These are phyloP conservation scores for Gynostemma pentaphyllum DNA, from an alignment of 306 rosid species.

Conservation along the genomic window DNA sequence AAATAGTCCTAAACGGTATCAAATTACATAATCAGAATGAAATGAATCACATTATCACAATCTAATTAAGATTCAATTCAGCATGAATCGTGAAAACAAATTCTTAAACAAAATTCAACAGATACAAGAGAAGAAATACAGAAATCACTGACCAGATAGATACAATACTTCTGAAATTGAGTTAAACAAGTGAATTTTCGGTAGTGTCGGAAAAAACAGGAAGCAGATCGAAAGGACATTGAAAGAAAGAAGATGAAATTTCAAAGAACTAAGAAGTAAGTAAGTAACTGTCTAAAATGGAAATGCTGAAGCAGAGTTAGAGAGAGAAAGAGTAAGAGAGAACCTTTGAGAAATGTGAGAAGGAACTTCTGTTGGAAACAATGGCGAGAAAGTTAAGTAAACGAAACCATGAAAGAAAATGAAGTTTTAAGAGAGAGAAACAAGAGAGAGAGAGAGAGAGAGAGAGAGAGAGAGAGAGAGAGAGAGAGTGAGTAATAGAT, in stretches of 20 bases:
- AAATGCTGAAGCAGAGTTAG: background rate
- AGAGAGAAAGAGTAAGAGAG: background rate
- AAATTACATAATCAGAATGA: background rate
- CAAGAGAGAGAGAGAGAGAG: conserved; percentile 13
- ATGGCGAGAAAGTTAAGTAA: conserved; percentile 24
- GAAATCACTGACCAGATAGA: conserved; percentile 29
- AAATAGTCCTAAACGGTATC: background rate
- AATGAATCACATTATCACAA: background rate
- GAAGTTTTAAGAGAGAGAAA: background rate
- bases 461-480: background rate
- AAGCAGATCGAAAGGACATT: too few species aligned
- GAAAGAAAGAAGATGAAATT: too few species aligned
- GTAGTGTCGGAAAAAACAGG: too few species aligned
- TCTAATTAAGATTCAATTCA: background rate
- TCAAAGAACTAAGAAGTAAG: background rate
- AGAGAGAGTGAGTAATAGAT: conserved; percentile 3
- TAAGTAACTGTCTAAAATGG: background rate
- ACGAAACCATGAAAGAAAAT: conserved; percentile 2
- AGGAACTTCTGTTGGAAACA: conserved; percentile 17
- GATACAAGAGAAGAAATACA: too few species aligned
- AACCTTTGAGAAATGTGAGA: conserved; percentile 20
- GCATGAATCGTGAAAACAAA: background rate
- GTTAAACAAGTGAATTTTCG: too few species aligned
- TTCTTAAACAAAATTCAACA: background rate
- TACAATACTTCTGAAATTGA: too few species aligned